Evolutionary conservation across 768 basidiomycete species (phyloP).

Genomic region (Suillus weaverae): DNA sequence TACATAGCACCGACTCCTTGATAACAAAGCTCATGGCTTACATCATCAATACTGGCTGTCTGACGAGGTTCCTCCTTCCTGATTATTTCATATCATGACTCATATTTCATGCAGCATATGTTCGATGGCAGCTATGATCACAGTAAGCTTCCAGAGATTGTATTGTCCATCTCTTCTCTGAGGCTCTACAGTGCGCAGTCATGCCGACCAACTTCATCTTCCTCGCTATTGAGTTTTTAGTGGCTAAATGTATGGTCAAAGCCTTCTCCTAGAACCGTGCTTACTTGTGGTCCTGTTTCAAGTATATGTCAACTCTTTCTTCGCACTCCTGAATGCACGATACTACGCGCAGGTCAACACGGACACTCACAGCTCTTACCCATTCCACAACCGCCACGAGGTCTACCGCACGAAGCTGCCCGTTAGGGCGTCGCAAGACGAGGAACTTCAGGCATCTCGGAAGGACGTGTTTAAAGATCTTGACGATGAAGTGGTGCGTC

Average conservation of each 20-base stretch:
- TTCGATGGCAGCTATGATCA: neutral
- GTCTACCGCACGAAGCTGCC: neutral
- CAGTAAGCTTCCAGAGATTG: neutral
- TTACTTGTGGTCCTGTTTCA: neutral
- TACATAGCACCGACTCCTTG: slow-evolving; percentile 5
- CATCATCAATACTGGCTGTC: neutral
- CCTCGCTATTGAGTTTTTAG: slow-evolving; percentile 1
- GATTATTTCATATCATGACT: neutral
- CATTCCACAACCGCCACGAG: neutral
- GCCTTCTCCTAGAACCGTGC: neutral
- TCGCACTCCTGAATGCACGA: slow-evolving; percentile 3
- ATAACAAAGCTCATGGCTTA: slow-evolving; percentile 3
- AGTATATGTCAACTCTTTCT: slow-evolving; percentile 1
- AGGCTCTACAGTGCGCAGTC: slow-evolving; percentile 1
- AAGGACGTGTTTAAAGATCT: neutral
- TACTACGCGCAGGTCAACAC: neutral
- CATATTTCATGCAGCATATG: neutral
- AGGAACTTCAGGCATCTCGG: neutral
- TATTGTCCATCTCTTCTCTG: neutral
- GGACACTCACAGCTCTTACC: neutral
- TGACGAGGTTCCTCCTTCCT: slow-evolving; percentile 4
- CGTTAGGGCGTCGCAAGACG: too few species aligned
- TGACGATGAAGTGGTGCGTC: neutral
- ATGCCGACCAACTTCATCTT: slow-evolving; percentile 8
- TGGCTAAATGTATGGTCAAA: neutral